A percentile compares a stretch with the other conserved stretches of the same genome.
These are phyloP conservation scores for Magnaporthales sp. DNA, from an alignment of 2,329 filamentous ascomycete species.

Conservation along the genomic window DNA sequence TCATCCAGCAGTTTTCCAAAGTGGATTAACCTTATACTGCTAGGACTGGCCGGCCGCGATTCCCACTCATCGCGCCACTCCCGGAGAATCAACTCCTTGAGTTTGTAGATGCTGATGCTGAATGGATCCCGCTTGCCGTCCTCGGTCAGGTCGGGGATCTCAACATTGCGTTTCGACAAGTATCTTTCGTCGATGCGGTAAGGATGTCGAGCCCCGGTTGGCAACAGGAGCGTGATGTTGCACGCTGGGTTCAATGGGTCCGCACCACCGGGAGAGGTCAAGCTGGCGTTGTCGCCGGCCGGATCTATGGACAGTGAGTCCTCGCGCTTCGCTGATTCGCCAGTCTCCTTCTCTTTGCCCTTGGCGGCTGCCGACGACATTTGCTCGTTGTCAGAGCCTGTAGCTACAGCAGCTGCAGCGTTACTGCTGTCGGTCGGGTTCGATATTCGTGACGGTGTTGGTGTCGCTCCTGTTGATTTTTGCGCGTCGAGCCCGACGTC, in stretches of 20 bases:
- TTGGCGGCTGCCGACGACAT: slow-evolving; percentile 16
- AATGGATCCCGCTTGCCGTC: slow-evolving; percentile 64
- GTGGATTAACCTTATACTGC: slow-evolving; percentile 82
- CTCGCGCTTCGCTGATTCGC: slow-evolving; percentile 16
- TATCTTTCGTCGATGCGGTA: slow-evolving; percentile 88
- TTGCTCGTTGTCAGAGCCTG: neutral
- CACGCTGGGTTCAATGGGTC: slow-evolving; percentile 30
- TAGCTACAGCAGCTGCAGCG: neutral
- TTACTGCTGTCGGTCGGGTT: neutral
- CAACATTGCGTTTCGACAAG: slow-evolving; percentile 69
- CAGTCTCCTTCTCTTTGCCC: slow-evolving; percentile 25
- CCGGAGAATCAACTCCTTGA: slow-evolving; percentile 88
- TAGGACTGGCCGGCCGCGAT: slow-evolving; percentile 73
- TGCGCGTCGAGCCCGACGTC: neutral
- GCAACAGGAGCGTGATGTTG: slow-evolving; percentile 75
- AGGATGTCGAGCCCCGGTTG: slow-evolving; percentile 73
- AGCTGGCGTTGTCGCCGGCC: neutral
- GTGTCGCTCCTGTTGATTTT: neutral
- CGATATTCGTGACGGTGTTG: neutral
- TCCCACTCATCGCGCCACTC: slow-evolving; percentile 96
- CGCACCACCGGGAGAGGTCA: neutral
- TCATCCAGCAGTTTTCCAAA: slow-evolving; percentile 89
- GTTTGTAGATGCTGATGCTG: slow-evolving; percentile 83
- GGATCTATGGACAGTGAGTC: slow-evolving; percentile 11
- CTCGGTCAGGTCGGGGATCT: slow-evolving; percentile 57